These are phyloP conservation scores for Umbilicaria muhlenbergii DNA, from an alignment of 495 filamentous ascomycete genomes.

Conservation along the genomic window DNA sequence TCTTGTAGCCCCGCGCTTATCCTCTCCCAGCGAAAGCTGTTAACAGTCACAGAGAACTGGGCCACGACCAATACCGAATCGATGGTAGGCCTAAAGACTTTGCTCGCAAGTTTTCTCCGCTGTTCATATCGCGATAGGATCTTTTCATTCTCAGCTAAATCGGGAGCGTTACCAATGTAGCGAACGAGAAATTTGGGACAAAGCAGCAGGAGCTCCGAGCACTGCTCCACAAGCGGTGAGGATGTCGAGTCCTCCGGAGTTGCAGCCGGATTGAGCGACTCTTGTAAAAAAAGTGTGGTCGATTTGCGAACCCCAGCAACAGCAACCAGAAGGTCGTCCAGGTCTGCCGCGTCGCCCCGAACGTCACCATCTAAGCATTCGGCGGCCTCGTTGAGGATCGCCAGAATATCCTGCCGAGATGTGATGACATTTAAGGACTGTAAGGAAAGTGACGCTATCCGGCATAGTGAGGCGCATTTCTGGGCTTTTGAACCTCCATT, in stretches of 20 bases:
- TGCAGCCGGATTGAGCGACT: background rate
- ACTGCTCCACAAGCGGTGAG: background rate
- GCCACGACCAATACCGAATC: constrained; percentile 40
- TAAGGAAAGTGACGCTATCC: constrained; percentile 1
- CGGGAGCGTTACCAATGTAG: constrained; percentile 34
- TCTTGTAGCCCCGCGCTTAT: constrained; percentile 40
- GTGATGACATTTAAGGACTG: background rate
- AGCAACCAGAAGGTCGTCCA: constrained; percentile 55
- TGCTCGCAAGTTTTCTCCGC: constrained; percentile 31
- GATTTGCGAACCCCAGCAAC: constrained; percentile 47
- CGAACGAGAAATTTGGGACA: constrained; percentile 21
- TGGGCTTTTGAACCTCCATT: constrained; percentile 3
- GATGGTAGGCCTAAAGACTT: constrained; percentile 29
- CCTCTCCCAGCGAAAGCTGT: constrained; percentile 23
- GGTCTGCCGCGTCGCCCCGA: constrained; percentile 42
- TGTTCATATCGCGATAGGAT: constrained; percentile 37
- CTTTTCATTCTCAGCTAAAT: constrained; percentile 25
- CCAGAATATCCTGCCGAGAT: background rate
- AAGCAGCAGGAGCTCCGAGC: constrained; percentile 2
- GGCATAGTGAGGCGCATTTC: constrained; percentile 3
- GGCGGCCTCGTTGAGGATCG: constrained; percentile 25
- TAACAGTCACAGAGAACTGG: constrained; percentile 21
- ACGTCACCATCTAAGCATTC: constrained; percentile 39
- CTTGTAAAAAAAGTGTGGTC: constrained; percentile 34
- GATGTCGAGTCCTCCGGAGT: background rate